Base-by-base conservation (phyloP, 2,329 filamentous ascomycete genomes). In the Zopfia rhizophila region DNA sequence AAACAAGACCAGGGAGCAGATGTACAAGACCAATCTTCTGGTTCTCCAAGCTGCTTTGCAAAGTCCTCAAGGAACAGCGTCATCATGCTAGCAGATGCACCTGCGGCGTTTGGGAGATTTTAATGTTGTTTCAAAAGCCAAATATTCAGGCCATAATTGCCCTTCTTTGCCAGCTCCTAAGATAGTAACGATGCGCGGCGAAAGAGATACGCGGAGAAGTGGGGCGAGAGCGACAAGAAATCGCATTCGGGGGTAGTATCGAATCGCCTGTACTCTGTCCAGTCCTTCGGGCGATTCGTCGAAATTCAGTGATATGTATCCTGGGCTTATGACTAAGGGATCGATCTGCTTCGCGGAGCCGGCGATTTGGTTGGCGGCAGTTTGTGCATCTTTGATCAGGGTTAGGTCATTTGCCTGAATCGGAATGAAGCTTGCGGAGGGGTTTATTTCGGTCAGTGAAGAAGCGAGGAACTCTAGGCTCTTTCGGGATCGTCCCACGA, bases 171-270 rank as follows among this genome's bases (percentile, higher is more conserved):
- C 77, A 4, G 72, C 80, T 0, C 75, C 78, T 1, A 82, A 68
- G n/a, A 85, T 75, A n/a, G 70, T 78, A 17, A 85, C 74, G 7
- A 84, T 79, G 7, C 83, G 79, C 0, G 78, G 75, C 4, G 68
- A 51, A 0, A 72, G 56, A 0, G 82, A 75, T n/a, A 58, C 61
- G 8, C 72, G 69, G 2, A 88, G 72, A 0, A 79, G 73, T 0
- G 84, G 83, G 7, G 86, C 77, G 1, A 88, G 75, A 41, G 84
- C 83, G 31, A 75, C 45, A 10, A 80, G 74, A 57, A 86, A 81
- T 27, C 82, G 81, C 51, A 80, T 75, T 14, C 84, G 83, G 4
- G 79, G 75, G 66, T 86, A 86, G 66, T 80, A 82, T 14, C 74
- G 72, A 12, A 86, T 72, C 6, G 78, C 73, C 17, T 77, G 74